These are phyloP conservation scores for Cephaloascus fragrans DNA, from an alignment of 805 yeast species.

Conservation along the genomic window DNA sequence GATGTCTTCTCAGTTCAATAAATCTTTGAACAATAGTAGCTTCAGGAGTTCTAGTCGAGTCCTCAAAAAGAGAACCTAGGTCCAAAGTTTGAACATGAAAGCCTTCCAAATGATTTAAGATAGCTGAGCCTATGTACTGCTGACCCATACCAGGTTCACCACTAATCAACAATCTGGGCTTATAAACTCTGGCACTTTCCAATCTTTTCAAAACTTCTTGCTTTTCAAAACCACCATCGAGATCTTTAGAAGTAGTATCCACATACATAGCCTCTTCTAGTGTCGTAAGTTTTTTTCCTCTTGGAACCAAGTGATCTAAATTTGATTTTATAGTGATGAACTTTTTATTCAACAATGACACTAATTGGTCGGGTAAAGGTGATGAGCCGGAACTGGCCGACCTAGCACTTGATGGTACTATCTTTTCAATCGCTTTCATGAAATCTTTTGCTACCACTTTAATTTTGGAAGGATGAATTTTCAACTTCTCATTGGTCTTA, in stretches of 20 bases:
- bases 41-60: slow-evolving; percentile 74
- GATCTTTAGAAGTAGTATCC: slow-evolving; percentile 44
- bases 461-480: slow-evolving; percentile 62
- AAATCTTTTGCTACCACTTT: slow-evolving; percentile 76
- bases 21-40: slow-evolving; percentile 75
- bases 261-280: slow-evolving; percentile 63
- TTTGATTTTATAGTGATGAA: slow-evolving; percentile 34
- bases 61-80: slow-evolving; percentile 65
- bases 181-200: slow-evolving; percentile 56
- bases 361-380: slow-evolving; percentile 68
- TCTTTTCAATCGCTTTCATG: slow-evolving; percentile 73
- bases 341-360: slow-evolving; percentile 50
- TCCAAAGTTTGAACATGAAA: slow-evolving; percentile 84
- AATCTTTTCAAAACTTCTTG: slow-evolving; percentile 48
- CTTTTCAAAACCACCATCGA: slow-evolving; percentile 57
- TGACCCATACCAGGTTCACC: slow-evolving; percentile 84
- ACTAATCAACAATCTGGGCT: slow-evolving; percentile 69
- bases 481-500: slow-evolving; percentile 58
- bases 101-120: slow-evolving; percentile 77
- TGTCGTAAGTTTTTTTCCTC: slow-evolving; percentile 39
- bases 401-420: slow-evolving; percentile 88
- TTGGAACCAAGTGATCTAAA: slow-evolving; percentile 55
- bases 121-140: slow-evolving; percentile 72
- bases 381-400: slow-evolving; percentile 64
- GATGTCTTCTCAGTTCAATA: slow-evolving; percentile 80